phyloP scores from a whole-genome alignment of 2,329 filamentous ascomycete genomes.

The Arthrobotrys musiformis region DNA sequence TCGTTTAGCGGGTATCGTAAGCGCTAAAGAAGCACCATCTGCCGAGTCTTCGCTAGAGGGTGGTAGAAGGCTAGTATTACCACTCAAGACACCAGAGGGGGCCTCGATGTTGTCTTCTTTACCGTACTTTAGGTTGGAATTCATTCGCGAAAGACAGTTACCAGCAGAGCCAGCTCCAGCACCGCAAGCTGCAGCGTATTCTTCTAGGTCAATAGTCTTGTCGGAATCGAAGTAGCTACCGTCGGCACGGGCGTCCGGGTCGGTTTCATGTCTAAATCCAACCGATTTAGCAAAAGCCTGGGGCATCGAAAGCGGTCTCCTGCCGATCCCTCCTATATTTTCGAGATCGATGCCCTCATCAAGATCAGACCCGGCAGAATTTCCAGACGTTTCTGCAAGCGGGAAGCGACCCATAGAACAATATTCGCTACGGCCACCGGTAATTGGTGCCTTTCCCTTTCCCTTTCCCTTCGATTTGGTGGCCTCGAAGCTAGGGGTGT shows the following conservation, averaged over 20 bases:
- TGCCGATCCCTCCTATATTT: neutral
- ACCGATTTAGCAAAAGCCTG: neutral
- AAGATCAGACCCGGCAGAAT: constrained; percentile 1
- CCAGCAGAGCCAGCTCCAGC: neutral
- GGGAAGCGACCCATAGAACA: neutral
- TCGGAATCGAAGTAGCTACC: constrained; percentile 24
- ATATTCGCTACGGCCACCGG: neutral
- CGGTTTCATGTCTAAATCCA: neutral
- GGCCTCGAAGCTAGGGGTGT: neutral
- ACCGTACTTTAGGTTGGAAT: neutral
- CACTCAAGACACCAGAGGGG: neutral
- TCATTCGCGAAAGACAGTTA: neutral
- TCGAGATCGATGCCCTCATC: constrained; percentile 10
- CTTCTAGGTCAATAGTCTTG: constrained; percentile 40
- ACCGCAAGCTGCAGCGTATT: constrained; percentile 4
- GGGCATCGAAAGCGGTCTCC: neutral
- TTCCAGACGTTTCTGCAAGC: neutral
- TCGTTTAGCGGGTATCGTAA: constrained; percentile 5
- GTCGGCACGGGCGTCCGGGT: neutral
- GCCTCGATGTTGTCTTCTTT: neutral
- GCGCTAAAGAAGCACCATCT: neutral
- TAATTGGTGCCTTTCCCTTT: neutral
- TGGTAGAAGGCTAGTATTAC: neutral
- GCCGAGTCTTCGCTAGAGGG: neutral
- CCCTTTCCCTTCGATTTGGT: neutral